Conservation (phyloP, 164 flowering plant species). For the Vitis rotundifolia region DNA sequence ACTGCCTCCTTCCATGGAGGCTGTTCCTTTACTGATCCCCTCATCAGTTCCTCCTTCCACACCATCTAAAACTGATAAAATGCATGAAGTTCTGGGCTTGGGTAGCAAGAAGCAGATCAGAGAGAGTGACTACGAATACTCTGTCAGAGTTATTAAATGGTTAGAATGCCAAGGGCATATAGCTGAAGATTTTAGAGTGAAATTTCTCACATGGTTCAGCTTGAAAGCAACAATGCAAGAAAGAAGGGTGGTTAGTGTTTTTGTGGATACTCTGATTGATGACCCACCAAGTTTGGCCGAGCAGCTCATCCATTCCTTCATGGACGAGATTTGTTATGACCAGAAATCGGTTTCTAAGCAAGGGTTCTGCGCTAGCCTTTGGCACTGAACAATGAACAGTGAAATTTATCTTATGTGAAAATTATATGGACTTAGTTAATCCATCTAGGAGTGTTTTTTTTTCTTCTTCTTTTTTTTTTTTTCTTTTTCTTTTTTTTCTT, state of each 20-base stretch:
- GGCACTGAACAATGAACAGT: constrained; percentile 30
- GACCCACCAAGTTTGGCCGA: constrained; percentile 75
- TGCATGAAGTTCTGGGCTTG: neutral
- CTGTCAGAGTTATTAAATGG: constrained; percentile 53
- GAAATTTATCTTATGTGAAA: neutral
- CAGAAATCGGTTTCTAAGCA: constrained; percentile 18
- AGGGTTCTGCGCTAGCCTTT: constrained; percentile 48
- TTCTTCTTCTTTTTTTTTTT: neutral
- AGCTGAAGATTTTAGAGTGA: constrained; percentile 55
- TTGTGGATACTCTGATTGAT: constrained; percentile 58
- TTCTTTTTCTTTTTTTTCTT: neutral
- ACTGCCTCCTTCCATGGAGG: constrained; percentile 1
- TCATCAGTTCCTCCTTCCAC: constrained; percentile 32
- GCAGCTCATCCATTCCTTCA: constrained; percentile 65
- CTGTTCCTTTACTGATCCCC: neutral
- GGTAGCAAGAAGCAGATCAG: constrained; percentile 7
- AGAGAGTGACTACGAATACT: constrained; percentile 53
- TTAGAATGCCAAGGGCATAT: constrained; percentile 68
- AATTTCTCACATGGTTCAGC: constrained; percentile 85
- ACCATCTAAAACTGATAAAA: constrained; percentile 34
- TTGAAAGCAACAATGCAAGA: constrained; percentile 61
- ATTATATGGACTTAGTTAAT: neutral
- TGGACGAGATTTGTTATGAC: constrained; percentile 44
- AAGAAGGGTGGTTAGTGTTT: constrained; percentile 58
- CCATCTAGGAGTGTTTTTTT: neutral